These are phyloP conservation scores for Trichosporon sp. DNA, from an alignment of 1,284 basidiomycete species.

Conservation along the genomic window DNA sequence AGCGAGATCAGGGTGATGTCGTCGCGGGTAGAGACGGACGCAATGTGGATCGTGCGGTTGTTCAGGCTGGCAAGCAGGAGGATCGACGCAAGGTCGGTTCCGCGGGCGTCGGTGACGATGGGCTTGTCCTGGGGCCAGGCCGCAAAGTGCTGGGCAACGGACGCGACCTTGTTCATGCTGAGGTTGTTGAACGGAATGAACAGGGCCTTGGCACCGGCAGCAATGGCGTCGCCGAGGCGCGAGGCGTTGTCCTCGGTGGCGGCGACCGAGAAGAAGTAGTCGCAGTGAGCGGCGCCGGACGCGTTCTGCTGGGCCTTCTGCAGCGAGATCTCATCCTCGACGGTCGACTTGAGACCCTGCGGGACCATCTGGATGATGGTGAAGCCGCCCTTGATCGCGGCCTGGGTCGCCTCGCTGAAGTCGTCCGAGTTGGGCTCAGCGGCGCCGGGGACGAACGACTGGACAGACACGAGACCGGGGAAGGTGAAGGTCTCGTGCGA, in stretches of 20 bases:
- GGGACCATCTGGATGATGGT: constrained; percentile 76
- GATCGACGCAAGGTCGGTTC: constrained; percentile 87
- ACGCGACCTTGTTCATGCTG: constrained; percentile 55
- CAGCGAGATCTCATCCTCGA: constrained; percentile 66
- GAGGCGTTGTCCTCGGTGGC: constrained; percentile 67
- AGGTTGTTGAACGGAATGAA: constrained; percentile 72
- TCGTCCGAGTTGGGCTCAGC: constrained; percentile 59
- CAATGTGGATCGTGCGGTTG: constrained; percentile 83
- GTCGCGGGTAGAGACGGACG: constrained; percentile 82
- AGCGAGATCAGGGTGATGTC: constrained; percentile 88
- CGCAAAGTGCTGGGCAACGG: constrained; percentile 79
- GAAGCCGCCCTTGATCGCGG: constrained; percentile 80
- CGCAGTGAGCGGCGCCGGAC: constrained; percentile 66
- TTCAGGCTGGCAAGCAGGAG: constrained; percentile 89
- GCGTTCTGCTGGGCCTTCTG: constrained; percentile 65
- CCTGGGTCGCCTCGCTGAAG: constrained; percentile 66
- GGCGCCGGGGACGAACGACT: constrained; percentile 77
- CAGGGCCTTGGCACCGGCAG: constrained; percentile 72
- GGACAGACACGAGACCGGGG: constrained; percentile 87
- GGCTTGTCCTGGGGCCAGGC: constrained; percentile 88
- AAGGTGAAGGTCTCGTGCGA: constrained; percentile 86
- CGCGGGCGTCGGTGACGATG: constrained; percentile 88
- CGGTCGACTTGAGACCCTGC: constrained; percentile 58
- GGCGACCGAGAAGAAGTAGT: constrained; percentile 76
- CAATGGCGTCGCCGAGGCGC: constrained; percentile 64